Conservation (phyloP, 495 filamentous ascomycete species). For the Podospora pseudoanserina region DNA sequence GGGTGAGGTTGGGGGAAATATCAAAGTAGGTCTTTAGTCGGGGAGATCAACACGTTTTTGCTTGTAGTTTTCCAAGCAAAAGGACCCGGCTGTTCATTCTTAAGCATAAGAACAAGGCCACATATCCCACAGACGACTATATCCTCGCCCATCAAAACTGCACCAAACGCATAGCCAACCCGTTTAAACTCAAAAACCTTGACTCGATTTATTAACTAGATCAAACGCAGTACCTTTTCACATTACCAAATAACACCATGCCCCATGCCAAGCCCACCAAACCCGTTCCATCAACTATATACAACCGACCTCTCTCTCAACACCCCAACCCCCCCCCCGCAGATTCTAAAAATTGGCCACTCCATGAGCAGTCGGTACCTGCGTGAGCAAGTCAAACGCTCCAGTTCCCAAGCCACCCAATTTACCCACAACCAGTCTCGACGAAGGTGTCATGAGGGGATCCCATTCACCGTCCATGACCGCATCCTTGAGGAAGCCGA, state of each 20-base stretch:
- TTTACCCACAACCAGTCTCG: slow-evolving; percentile 82
- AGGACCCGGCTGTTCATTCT: too few relatives aligned
- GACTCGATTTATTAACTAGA: not conserved
- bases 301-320: not conserved
- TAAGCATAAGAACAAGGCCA: too few relatives aligned
- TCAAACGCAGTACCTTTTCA: not conserved
- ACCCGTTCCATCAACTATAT: not conserved
- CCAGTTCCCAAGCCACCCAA: slow-evolving; percentile 82
- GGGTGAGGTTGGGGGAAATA: too few relatives aligned
- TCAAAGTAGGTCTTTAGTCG: too few relatives aligned
- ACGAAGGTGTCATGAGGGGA: slow-evolving; percentile 77
- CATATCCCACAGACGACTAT: too few relatives aligned
- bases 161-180: too few relatives aligned
- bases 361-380: slow-evolving; percentile 38
- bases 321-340: not conserved
- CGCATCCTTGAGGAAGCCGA: slow-evolving; percentile 87
- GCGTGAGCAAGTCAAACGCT: slow-evolving; percentile 76
- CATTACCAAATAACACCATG: not conserved
- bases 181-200: not conserved
- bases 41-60: too few relatives aligned
- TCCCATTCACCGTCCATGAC: slow-evolving; percentile 88
- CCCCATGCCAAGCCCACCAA: not conserved
- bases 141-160: too few relatives aligned
- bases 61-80: too few relatives aligned
- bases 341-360: slow-evolving; percentile 18